phyloP scores from a whole-genome alignment of 2,329 filamentous ascomycete genomes.

The Venturia asperata region DNA sequence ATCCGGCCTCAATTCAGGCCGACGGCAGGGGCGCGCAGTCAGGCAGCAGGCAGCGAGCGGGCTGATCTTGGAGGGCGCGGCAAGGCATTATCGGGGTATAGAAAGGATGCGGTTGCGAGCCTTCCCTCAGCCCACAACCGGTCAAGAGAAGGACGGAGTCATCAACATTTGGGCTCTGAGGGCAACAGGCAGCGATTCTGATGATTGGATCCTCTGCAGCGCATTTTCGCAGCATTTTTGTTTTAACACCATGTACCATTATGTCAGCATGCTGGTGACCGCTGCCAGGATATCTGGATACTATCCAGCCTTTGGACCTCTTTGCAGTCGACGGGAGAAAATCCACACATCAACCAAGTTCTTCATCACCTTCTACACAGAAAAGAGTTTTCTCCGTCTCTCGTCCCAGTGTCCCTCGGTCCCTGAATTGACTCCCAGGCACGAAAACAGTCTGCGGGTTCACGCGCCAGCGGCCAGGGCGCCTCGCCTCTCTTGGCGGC shows the following conservation, averaged over 20 bases:
- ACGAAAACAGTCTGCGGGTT: neutral
- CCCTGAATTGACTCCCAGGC: neutral
- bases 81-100: neutral
- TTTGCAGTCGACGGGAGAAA: neutral
- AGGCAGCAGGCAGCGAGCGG: neutral
- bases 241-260: neutral
- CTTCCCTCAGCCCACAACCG: neutral
- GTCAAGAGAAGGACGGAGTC: conserved; percentile 12
- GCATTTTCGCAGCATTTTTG: neutral
- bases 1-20: neutral
- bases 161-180: neutral
- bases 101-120: neutral
- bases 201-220: neutral
- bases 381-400: neutral
- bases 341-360: neutral
- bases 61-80: conserved; percentile 1
- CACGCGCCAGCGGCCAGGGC: neutral
- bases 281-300: neutral
- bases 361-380: neutral
- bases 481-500: neutral
- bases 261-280: neutral
- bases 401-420: neutral
- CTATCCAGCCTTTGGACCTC: neutral
- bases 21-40: conserved; percentile 5
- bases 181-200: neutral